A percentile compares a stretch with the other conserved stretches of the same genome.
Evolutionary conservation across 495 filamentous ascomycete species (phyloP).

Genomic region (Haplographium delicatum): DNA sequence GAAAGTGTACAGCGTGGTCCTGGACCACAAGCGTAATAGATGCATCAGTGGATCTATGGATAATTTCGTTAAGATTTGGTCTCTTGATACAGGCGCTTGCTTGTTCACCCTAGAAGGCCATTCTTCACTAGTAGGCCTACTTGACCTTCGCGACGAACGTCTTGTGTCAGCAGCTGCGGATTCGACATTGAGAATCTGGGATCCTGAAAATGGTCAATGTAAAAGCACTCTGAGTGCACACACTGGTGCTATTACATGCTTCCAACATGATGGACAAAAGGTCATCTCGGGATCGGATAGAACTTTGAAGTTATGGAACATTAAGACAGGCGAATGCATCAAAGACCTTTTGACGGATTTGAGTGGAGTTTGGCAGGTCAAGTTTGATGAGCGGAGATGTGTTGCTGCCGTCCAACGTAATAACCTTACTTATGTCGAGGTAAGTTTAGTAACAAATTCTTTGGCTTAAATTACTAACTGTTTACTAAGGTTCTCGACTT

Average conservation of each 20-base stretch:
- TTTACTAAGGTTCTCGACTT: constrained; percentile 73
- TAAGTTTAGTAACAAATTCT: constrained; percentile 39
- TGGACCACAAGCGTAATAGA: constrained; percentile 85
- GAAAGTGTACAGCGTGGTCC: constrained; percentile 97
- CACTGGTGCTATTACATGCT: constrained; percentile 96
- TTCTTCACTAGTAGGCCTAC: constrained; percentile 84
- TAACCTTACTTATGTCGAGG: constrained; percentile 91
- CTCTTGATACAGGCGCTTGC: constrained; percentile 78
- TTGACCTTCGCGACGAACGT: constrained; percentile 80
- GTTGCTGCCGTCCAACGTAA: constrained; percentile 95
- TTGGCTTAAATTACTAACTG: background rate
- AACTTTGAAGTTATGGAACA: constrained; percentile 98
- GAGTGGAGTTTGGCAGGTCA: constrained; percentile 96
- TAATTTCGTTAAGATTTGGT: constrained; percentile 97
- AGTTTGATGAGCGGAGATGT: constrained; percentile 92
- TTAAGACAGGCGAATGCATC: constrained; percentile 84
- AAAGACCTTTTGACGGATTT: constrained; percentile 94
- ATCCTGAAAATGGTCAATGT: constrained; percentile 88
- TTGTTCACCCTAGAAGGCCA: constrained; percentile 92
- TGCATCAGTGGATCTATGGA: constrained; percentile 99
- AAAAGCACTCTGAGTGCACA: constrained; percentile 86
- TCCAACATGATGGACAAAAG: constrained; percentile 95
- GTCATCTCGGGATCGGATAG: constrained; percentile 95
- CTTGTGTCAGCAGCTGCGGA: constrained; percentile 95
- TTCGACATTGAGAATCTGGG: constrained; percentile 94